Base-by-base conservation (phyloP, 805 yeast species). In the Candida boidinii region DNA sequence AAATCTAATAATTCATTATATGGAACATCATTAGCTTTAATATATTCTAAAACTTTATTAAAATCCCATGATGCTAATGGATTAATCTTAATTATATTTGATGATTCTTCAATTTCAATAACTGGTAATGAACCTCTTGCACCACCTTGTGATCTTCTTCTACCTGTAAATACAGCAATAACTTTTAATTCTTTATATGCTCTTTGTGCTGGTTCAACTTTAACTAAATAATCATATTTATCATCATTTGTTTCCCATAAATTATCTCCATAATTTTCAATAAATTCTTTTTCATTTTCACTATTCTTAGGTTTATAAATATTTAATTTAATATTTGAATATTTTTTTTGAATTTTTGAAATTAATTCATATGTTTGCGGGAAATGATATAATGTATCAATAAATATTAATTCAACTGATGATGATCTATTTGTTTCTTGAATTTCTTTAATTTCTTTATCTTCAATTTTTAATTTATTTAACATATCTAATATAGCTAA, bases 381-480 rank as follows among this genome's bases (percentile, higher is more conserved):
- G 66, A 90, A 90, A 56, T 90, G 96, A 50, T 88, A 84, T 41
- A 90, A 62, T 0, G 97, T 90, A 53, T 90, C 96, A 30, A 88
- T 67, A 53, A 90, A 90, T 2, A 90, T 79, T 35, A 88, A 62
- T 35, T 87, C 94, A 6, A 83, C 64, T 1, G 78, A 69, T 28
- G 59, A 54, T n/a, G n/a, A n/a, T n/a, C n/a, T n/a, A n/a, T n/a
- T n/a, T n/a, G 4, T 38, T 37, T 19, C 53, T 38, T 43, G 37
- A 8, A 38, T n/a, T 39, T n/a, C 38, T 36, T 6, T 32, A 37
- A 34, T 44, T 38, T 26, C 29, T 21, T 28, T 23, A 38, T 51
- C 36, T 40, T 31, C 30, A 2, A 36, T 24, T 3, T 42, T 52
- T 29, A 79, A 45, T 49, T 76, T 73, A 21, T 81, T 68, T 19